These are phyloP conservation scores for Pseudisothecium myosuroides DNA, from an alignment of 225 moss, liverwort and hornwort genomes.

Conservation along the genomic window DNA sequence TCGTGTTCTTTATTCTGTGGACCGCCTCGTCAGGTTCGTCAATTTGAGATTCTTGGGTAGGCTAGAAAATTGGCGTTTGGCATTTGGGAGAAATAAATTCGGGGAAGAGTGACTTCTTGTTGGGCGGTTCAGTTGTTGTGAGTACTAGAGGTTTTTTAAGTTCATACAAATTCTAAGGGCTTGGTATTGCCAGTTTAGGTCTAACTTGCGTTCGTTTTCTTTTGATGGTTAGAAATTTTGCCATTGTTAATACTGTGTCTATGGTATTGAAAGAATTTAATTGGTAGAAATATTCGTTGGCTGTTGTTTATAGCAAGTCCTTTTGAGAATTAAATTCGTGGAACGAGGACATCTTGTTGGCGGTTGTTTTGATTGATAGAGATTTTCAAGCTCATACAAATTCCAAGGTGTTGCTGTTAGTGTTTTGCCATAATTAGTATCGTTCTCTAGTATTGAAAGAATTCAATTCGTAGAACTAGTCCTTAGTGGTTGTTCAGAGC, in stretches of 20 bases:
- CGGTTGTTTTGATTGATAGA: not conserved
- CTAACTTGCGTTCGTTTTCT: not conserved
- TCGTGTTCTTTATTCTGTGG: conserved; percentile 36
- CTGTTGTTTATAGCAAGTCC: not conserved
- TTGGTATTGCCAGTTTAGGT: not conserved
- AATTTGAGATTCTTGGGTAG: not conserved
- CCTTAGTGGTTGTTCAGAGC: not conserved
- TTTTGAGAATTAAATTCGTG: not conserved
- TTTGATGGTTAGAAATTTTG: not conserved
- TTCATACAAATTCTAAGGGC: not conserved
- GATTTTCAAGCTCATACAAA: not conserved
- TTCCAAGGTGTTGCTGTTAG: not conserved
- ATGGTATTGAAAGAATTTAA: not conserved
- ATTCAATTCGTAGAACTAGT: not conserved
- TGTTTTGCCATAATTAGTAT: not conserved
- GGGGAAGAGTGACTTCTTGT: not conserved
- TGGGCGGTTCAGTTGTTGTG: not conserved
- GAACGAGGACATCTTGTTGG: not conserved
- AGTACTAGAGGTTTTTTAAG: not conserved
- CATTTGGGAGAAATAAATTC: not conserved
- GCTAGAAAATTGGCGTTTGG: not conserved
- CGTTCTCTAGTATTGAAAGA: not conserved
- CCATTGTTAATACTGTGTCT: not conserved
- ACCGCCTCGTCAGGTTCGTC: conserved; percentile 22
- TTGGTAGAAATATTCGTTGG: not conserved